phyloP scores from a whole-genome alignment of 164 flowering plant species.

The Nelumbo lutea region DNA sequence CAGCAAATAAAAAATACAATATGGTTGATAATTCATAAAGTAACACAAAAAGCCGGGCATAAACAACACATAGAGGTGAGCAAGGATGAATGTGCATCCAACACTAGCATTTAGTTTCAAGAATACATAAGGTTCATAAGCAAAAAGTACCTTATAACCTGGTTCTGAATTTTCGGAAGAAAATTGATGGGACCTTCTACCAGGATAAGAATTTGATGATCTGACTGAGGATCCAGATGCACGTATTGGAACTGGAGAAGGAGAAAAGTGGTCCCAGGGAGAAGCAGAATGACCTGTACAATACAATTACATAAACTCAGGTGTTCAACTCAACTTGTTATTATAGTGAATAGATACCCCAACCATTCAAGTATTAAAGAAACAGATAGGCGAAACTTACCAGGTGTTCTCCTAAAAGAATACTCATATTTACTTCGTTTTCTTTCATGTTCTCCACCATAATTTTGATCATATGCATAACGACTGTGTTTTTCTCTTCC shows the following conservation, averaged over 20 bases:
- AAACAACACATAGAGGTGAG: too few species aligned
- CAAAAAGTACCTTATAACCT: slow-evolving; percentile 31
- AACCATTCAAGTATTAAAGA: background rate
- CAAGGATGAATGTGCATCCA: background rate
- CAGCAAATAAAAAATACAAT: background rate
- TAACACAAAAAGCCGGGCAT: background rate
- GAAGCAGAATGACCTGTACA: slow-evolving; percentile 38
- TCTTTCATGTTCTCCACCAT: slow-evolving; percentile 36
- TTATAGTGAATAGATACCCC: background rate
- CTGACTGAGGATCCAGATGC: slow-evolving; percentile 76
- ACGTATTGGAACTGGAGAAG: slow-evolving; percentile 86
- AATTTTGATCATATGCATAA: slow-evolving; percentile 29
- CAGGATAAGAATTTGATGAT: slow-evolving; percentile 49
- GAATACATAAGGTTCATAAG: slow-evolving; percentile 5
- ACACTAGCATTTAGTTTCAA: background rate
- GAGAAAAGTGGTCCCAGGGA: slow-evolving; percentile 79
- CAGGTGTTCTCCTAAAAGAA: slow-evolving; percentile 53
- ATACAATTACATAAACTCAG: background rate
- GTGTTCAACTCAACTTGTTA: slow-evolving; percentile 2
- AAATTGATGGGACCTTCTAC: slow-evolving; percentile 49
- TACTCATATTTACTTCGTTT: slow-evolving; percentile 47
- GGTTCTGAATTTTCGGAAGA: slow-evolving; percentile 28
- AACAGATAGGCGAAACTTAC: slow-evolving; percentile 21
- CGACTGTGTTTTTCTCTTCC: slow-evolving; percentile 35
- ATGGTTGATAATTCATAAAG: background rate